Base-by-base conservation (phyloP, 352 stramenopile genomes). In the Phytophthora pisi region DNA sequence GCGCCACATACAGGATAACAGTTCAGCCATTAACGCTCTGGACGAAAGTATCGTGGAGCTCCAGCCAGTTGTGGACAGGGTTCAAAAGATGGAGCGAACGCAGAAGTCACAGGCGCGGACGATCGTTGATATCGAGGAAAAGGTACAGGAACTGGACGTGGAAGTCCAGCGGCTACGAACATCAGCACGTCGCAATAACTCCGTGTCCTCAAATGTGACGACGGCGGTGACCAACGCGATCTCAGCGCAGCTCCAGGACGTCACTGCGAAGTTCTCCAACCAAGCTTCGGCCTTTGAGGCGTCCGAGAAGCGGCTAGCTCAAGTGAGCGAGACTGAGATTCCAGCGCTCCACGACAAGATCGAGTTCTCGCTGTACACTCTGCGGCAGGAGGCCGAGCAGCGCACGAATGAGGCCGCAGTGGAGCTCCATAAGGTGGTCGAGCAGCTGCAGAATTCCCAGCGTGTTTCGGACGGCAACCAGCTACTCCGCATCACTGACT, bases 51-150 rank as follows among this genome's bases (percentile, higher is more conserved):
- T 89, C 13, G 61, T 68, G 3, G 75, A 87, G n/a, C 59, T 72
- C 18, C 78, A 72, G n/a, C 54, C 64, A 4, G 74, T 77, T 7
- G 66, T 81, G 5, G 74, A 70, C n/a, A 77, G 74, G 50, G 74
- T 80, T 8, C 53, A 75, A 31, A 78, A 78, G 15, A 54, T 92
- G 7, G 68, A 82, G n/a, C 71, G 78, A 4, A 65, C 65, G 0
- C 74, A 86, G 30, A 74, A 79, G 9, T 50, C 75, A 2, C 79
- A 89, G 15, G 75, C 57, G 0, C 66, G 86, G 49, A 70, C 66
- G 3, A 69, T 92, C 18, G 58, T 83, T 28, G 77, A 81, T 4
- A 68, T 89, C 4, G 81, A 90, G 8, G 81, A 90, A 58, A 89
- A 88, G 18, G 58, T 92, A 5, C 76, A 89, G 18, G 61, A 71